Evolutionary conservation across 495 filamentous ascomycete genomes (phyloP).

Genomic region (Thozetella sp.): DNA sequence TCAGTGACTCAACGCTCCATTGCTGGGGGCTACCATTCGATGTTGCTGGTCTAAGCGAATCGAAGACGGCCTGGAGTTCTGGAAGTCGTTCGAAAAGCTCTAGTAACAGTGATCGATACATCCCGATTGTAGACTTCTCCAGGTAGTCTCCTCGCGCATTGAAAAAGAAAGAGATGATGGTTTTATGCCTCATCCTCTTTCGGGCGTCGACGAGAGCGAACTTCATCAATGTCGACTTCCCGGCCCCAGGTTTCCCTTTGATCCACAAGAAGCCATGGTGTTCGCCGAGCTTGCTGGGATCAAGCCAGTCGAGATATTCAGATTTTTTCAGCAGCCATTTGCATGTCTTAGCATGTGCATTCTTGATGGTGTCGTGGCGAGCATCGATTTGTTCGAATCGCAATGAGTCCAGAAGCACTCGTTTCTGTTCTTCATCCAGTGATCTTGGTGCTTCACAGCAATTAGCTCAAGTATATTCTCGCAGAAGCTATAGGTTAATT

Average conservation of each 20-base stretch:
- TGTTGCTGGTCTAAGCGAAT: conserved; percentile 10
- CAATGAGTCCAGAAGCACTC: conserved; percentile 27
- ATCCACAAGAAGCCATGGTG: conserved; percentile 60
- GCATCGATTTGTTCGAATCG: conserved; percentile 37
- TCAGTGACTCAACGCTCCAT: conserved; percentile 27
- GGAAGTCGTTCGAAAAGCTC: conserved; percentile 30
- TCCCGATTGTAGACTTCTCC: conserved; percentile 52
- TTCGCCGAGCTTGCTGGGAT: conserved; percentile 25
- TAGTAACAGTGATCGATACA: conserved; percentile 55
- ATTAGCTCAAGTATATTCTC: neutral
- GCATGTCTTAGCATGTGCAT: conserved; percentile 45
- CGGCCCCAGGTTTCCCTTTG: conserved; percentile 56
- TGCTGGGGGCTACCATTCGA: conserved; percentile 15
- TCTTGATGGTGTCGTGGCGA: conserved; percentile 35
- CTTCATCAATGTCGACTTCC: conserved; percentile 50
- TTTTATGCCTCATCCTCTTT: conserved; percentile 9
- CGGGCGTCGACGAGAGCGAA: conserved; percentile 20
- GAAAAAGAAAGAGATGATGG: conserved; percentile 29
- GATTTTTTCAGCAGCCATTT: conserved; percentile 44
- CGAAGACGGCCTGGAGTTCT: conserved; percentile 20
- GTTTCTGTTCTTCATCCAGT: conserved; percentile 12
- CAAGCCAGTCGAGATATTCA: conserved; percentile 50
- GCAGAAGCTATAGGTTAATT: neutral
- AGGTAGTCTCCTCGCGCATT: conserved; percentile 37
- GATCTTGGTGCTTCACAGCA: neutral